Evolutionary conservation across 2,329 filamentous ascomycete species (phyloP), one percentile per base, ranked within the genome.

Genomic region (Penicillium sp.): DNA sequence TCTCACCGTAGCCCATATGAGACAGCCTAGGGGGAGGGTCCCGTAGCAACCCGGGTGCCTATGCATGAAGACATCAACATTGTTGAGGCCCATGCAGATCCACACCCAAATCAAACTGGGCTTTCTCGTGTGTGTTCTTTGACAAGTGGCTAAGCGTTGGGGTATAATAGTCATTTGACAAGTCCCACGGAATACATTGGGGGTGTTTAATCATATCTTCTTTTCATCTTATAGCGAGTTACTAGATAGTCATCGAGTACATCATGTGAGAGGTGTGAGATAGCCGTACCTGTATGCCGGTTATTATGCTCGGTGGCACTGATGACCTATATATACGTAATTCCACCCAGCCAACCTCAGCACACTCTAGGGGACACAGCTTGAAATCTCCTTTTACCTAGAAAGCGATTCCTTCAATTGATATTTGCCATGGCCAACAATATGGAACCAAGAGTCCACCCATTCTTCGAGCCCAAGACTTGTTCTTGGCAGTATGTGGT

Each of bases 401-500:
- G 13, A 11, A 8, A 11, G 8, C 2, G 6, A n/a, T 34, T 10
- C 8, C 15, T 11, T 11, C 8, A 34, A 34, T 2, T 34, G 1
- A 33, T 16, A 5, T 34, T 47, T 1, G 1, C 5, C 7, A 34
- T 23, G 31, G 19, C 15, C 19, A 27, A 25, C 1, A n/a, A 21
- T 38, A 40, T 59, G 61, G 59, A 79, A 49, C 76, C 78, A 8
- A 66, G 59, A 4, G 64, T 79, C 11, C 75, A 79, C 55, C 47
- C 69, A 6, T 43, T 78, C 2, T 80, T 78, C 45, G 78, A 80
- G 54, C 29, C 60, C 0, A 67, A 59, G 5, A 80, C 84, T 0
- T 75, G 75, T 10, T 84, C 83, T 11, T 87, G 81, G 81, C 85
- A 87, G 65, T 86, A 86, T 59, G 62, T 87, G 0, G 79, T 87